Base-by-base conservation (phyloP, 75 land plant genomes). In the Picea sitchensis region DNA sequence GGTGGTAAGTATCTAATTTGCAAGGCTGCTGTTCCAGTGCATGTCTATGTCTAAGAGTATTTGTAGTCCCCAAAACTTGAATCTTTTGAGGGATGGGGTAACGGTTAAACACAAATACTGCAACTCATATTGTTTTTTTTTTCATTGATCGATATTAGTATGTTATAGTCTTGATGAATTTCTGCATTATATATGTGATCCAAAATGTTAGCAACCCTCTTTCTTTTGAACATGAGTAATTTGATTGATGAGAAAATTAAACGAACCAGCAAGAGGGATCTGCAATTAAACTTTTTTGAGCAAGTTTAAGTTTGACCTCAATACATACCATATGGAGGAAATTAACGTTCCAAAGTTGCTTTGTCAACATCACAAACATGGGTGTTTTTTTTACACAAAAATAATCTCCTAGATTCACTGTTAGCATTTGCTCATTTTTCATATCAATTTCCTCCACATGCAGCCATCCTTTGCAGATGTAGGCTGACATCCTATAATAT, bases 1-100 rank as follows among this genome's bases (percentile, higher is more conserved):
- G 84, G 86, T n/a, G 96, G 96, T 93, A 47, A 71, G 73, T 71
- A 71, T 71, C 54, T 38, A 15, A 47, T 44, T 71, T 71, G 8
- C 20, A 12, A 44, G 20, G 8, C 51, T 7, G 2, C 20, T 71
- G 73, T 44, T 44, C 15, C 32, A 31, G 67, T 64, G 67, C 67
- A 64, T 31, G 14, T 64, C 21, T 64, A 30, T 64, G 26, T 31
- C 30, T 64, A 30, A 9, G 30, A 30, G 15, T 23, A 64, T 64
- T 64, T 64, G 67, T 9, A 31, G 13, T 7, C 5, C 67, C 32
- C 14, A 6, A 51, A 51, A 51, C 56, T 51, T 9, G 26, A 30
- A 3, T 64, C 36, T 30, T 1, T 64, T 31, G 30, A 64, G 67
- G 36, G 32, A 64, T 30, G 31, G 21, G 9, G 3, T 30, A 64